Conservation (phyloP, 192 early-diverging fungal genomes). For the Coemansia sp. region DNA sequence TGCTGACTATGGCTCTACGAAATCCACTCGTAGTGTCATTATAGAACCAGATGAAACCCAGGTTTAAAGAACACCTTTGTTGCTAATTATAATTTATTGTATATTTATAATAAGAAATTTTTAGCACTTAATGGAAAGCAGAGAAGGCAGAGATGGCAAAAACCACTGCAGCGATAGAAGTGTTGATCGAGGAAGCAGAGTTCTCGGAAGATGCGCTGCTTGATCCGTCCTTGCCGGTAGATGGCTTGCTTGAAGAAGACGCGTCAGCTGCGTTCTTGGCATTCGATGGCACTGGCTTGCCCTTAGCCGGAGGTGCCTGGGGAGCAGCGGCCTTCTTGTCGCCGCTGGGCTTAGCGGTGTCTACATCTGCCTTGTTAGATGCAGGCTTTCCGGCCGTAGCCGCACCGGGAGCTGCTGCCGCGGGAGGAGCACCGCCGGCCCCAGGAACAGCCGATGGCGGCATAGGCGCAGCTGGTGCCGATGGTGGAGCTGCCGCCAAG, state of each 20-base stretch:
- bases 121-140: constrained; percentile 24
- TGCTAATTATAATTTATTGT: neutral
- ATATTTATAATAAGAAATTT: neutral
- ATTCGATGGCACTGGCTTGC: constrained; percentile 13
- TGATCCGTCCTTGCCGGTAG: constrained; percentile 15
- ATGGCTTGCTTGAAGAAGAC: constrained; percentile 11
- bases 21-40: neutral
- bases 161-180: constrained; percentile 26
- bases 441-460: constrained; percentile 14
- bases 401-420: constrained; percentile 1
- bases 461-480: neutral
- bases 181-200: constrained; percentile 6
- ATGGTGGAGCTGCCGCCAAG: constrained; percentile 9
- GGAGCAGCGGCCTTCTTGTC: constrained; percentile 16
- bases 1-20: constrained; percentile 6
- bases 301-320: constrained; percentile 15
- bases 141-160: constrained; percentile 35
- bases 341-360: constrained; percentile 2
- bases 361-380: neutral
- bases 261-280: constrained; percentile 6
- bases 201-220: constrained; percentile 9
- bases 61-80: no score
- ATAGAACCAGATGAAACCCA: no score
- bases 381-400: constrained; percentile 6
- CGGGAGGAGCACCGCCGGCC: constrained; percentile 11